A percentile compares a stretch with the other conserved stretches of the same genome.
These are phyloP conservation scores for Nigrospora oryzae DNA, from an alignment of 2,329 filamentous ascomycete genomes.

Conservation along the genomic window DNA sequence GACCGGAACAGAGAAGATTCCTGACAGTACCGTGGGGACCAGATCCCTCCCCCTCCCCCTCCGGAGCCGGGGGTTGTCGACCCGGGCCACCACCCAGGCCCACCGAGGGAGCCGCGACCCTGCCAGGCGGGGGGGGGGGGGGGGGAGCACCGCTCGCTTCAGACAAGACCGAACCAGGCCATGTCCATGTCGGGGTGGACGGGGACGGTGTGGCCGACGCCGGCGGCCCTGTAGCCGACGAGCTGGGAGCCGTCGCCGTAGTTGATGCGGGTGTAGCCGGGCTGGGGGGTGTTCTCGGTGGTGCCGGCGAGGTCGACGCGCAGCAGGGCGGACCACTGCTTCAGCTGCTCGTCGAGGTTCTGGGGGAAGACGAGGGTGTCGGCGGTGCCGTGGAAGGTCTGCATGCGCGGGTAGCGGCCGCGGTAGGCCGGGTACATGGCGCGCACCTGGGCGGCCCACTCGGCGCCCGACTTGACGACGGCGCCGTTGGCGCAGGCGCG, in stretches of 20 bases:
- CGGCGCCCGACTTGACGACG: conserved; percentile 22
- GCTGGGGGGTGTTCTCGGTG: conserved; percentile 1
- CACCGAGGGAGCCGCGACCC: too few species aligned
- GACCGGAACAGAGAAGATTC: too few species aligned
- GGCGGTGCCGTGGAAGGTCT: conserved; percentile 20
- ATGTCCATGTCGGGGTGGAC: conserved; percentile 3
- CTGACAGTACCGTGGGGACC: too few species aligned
- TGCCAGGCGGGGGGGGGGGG: too few species aligned
- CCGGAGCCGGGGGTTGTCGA: too few species aligned
- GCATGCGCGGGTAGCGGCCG: conserved; percentile 20
- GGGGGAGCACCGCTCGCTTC: too few species aligned
- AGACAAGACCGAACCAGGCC: conserved; percentile 1
- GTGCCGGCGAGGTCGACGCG: conserved; percentile 12
- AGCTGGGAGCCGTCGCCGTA: conserved; percentile 6
- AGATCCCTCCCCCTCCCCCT: too few species aligned
- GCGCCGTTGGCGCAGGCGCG: conserved; percentile 31
- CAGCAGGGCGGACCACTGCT: conserved; percentile 29
- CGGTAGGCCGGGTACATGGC: conserved; percentile 21
- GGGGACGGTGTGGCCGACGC: conserved; percentile 5
- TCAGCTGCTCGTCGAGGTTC: conserved; percentile 29
- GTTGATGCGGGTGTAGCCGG: conserved; percentile 3
- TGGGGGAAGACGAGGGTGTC: conserved; percentile 27
- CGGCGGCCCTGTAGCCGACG: conserved; percentile 2
- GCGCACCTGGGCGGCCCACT: conserved; percentile 34
- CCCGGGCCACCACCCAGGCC: too few species aligned